A percentile compares a stretch with the other conserved stretches of the same genome.
phyloP scores from a whole-genome alignment of 2,329 filamentous ascomycete species.

The Whalleya microplaca region DNA sequence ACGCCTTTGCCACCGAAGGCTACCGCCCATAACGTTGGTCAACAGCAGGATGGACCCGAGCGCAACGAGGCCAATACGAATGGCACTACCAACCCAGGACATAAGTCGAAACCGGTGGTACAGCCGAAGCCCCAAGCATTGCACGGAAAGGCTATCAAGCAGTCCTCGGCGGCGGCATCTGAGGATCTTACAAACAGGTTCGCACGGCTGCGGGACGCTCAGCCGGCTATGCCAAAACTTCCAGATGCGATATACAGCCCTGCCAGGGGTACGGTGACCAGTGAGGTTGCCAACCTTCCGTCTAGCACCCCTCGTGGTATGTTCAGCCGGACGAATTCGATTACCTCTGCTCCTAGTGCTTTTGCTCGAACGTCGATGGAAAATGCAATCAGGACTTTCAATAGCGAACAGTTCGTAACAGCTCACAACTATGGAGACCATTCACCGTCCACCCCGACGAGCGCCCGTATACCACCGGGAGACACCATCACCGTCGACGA shows the following conservation, averaged over 20 bases:
- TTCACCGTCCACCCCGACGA: slow-evolving; percentile 43
- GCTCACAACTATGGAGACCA: slow-evolving; percentile 33
- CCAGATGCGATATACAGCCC: slow-evolving; percentile 80
- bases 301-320: slow-evolving; percentile 67
- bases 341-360: slow-evolving; percentile 42
- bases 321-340: slow-evolving; percentile 63
- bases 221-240: slow-evolving; percentile 65
- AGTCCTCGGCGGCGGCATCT: slow-evolving; percentile 40
- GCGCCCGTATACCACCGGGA: slow-evolving; percentile 57
- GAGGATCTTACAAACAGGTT: slow-evolving; percentile 61
- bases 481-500: slow-evolving; percentile 68
- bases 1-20: slow-evolving; percentile 4
- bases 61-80: not conserved
- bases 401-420: slow-evolving; percentile 41
- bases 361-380: slow-evolving; percentile 35
- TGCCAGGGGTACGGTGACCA: slow-evolving; percentile 71
- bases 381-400: slow-evolving; percentile 32
- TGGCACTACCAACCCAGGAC: not conserved
- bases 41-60: not conserved
- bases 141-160: slow-evolving; percentile 61
- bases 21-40: not conserved
- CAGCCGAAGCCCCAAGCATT: slow-evolving; percentile 71
- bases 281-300: slow-evolving; percentile 66
- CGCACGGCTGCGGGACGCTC: slow-evolving; percentile 55
- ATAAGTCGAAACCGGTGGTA: slow-evolving; percentile 50